phyloP scores from a whole-genome alignment of 2,329 filamentous ascomycete species.

The Ramularia endophylla region DNA sequence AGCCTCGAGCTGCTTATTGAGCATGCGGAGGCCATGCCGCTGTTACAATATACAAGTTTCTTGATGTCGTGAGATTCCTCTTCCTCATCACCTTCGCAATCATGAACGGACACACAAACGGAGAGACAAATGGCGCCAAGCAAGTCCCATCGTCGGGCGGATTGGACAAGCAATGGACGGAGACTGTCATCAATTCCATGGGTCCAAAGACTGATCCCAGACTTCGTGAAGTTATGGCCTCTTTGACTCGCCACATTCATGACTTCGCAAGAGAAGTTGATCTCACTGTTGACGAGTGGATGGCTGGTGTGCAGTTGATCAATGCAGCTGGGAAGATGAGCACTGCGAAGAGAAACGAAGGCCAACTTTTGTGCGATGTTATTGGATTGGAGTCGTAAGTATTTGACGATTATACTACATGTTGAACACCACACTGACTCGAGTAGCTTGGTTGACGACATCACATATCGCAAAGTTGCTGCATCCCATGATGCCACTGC shows the following conservation, averaged over 20 bases:
- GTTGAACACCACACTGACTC: neutral
- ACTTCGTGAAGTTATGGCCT: conserved; percentile 38
- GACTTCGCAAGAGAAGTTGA: conserved; percentile 55
- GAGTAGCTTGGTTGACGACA: conserved; percentile 59
- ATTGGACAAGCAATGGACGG: conserved; percentile 22
- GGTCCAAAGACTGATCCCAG: conserved; percentile 31
- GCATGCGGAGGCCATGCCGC: neutral
- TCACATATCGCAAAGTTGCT: conserved; percentile 61
- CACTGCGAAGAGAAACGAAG: conserved; percentile 56
- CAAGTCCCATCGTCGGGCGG: neutral
- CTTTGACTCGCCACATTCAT: conserved; percentile 51
- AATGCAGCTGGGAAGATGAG: conserved; percentile 61
- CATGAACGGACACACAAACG: too few species aligned
- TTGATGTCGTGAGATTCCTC: too few species aligned
- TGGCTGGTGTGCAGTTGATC: conserved; percentile 50
- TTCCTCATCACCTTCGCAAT: too few species aligned
- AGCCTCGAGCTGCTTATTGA: neutral
- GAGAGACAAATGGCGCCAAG: too few species aligned
- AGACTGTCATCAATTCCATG: conserved; percentile 32
- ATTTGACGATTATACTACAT: neutral
- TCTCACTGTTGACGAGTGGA: conserved; percentile 55
- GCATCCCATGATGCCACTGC: conserved; percentile 55
- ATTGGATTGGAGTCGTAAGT: conserved; percentile 47
- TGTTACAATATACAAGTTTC: too few species aligned
- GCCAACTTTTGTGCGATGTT: conserved; percentile 54